Conservation (phyloP, 768 basidiomycete species). For the Agaricus blazei region DNA sequence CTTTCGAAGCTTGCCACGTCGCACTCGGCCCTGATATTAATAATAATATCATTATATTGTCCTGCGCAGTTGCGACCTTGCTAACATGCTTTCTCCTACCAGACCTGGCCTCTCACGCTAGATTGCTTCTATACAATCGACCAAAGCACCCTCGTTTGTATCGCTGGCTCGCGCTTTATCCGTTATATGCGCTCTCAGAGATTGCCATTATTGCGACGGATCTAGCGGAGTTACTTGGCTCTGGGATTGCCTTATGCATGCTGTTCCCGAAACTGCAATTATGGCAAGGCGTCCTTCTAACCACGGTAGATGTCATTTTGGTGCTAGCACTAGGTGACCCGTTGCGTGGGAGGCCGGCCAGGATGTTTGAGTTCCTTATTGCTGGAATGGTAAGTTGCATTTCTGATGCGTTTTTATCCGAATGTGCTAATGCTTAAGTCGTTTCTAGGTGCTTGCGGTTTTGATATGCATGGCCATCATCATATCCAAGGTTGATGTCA, state of each 20-base stretch:
- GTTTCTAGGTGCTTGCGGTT: constrained; percentile 55
- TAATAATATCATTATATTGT: background rate
- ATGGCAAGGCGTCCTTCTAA: constrained; percentile 68
- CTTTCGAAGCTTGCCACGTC: too few relatives aligned
- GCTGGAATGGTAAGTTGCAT: constrained; percentile 45
- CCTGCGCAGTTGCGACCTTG: background rate
- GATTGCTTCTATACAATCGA: constrained; percentile 59
- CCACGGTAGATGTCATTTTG: constrained; percentile 62
- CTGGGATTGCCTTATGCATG: constrained; percentile 75
- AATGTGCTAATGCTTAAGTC: background rate
- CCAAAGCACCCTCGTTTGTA: constrained; percentile 51
- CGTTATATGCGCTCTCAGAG: constrained; percentile 61
- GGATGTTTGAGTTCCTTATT: constrained; percentile 64
- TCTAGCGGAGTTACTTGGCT: constrained; percentile 76
- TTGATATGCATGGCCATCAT: constrained; percentile 77
- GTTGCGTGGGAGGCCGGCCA: constrained; percentile 58
- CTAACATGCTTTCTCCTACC: constrained; percentile 11
- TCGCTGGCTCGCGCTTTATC: constrained; percentile 59
- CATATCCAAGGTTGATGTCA: constrained; percentile 61
- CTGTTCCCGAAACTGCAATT: constrained; percentile 65
- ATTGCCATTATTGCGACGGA: constrained; percentile 75
- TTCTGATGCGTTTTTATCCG: background rate
- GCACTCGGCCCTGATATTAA: too few relatives aligned
- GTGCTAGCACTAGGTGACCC: constrained; percentile 72
- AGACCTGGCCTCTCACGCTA: constrained; percentile 55